phyloP scores from a whole-genome alignment of 2,329 filamentous ascomycete species.

The Graphiopsis chlorocephala region DNA sequence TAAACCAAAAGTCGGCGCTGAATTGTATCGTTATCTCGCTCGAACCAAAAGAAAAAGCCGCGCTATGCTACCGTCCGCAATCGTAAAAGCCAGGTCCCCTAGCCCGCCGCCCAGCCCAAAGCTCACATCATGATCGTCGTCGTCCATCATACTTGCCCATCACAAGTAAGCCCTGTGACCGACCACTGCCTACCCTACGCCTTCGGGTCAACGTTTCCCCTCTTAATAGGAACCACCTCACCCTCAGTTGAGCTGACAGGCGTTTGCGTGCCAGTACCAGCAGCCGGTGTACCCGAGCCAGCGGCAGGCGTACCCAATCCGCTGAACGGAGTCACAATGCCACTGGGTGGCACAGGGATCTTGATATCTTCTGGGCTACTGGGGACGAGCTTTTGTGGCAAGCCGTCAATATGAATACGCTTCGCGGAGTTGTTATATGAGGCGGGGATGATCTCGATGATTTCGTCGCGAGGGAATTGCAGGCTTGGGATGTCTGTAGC shows the following conservation, averaged over 20 bases:
- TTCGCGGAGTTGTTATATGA: constrained; percentile 96
- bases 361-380: constrained; percentile 77
- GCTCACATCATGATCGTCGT: background rate
- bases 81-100: background rate
- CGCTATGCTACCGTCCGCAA: background rate
- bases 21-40: background rate
- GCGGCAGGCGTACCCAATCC: constrained; percentile 38
- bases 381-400: constrained; percentile 66
- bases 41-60: background rate
- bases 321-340: constrained; percentile 50
- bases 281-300: background rate
- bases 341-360: constrained; percentile 65
- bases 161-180: background rate
- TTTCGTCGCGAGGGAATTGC: constrained; percentile 92
- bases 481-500: constrained; percentile 90
- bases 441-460: constrained; percentile 97
- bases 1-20: background rate
- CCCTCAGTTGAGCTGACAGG: constrained; percentile 15
- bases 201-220: constrained; percentile 5
- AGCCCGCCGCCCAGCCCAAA: background rate
- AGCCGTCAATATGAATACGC: constrained; percentile 76
- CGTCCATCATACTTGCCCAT: background rate
- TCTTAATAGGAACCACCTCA: constrained; percentile 1
- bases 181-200: background rate
- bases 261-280: constrained; percentile 16